Conservation (phyloP, 2,329 filamentous ascomycete genomes). For the Pseudogymnoascus pannorum region DNA sequence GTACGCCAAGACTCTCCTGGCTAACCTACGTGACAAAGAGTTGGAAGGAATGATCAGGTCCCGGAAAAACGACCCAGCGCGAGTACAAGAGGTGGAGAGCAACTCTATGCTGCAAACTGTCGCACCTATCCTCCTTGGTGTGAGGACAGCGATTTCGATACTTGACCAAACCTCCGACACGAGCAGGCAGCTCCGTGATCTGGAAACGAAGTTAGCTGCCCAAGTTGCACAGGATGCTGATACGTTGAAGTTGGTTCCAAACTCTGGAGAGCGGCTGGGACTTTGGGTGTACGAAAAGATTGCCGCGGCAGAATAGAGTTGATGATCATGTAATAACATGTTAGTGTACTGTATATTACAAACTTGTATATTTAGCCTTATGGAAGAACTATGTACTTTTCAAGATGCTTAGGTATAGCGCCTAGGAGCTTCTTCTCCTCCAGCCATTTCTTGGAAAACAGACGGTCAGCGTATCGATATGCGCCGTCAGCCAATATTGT, state of each 20-base stretch:
- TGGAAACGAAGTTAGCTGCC: neutral
- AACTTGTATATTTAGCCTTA: slow-evolving; percentile 35
- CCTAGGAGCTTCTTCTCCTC: slow-evolving; percentile 73
- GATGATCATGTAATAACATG: neutral
- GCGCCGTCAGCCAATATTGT: slow-evolving; percentile 93
- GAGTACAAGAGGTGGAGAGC: slow-evolving; percentile 18
- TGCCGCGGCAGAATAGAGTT: neutral
- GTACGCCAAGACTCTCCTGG: slow-evolving; percentile 29
- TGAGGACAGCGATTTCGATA: slow-evolving; percentile 33
- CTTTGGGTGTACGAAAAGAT: slow-evolving; percentile 6
- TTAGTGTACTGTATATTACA: slow-evolving; percentile 16
- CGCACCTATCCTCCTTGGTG: slow-evolving; percentile 34
- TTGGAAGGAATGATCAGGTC: neutral
- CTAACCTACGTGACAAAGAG: slow-evolving; percentile 16
- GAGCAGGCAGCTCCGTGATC: neutral
- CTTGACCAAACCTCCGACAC: slow-evolving; percentile 16
- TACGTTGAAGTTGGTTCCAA: neutral
- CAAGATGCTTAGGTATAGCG: slow-evolving; percentile 75
- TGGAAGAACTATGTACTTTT: slow-evolving; percentile 91
- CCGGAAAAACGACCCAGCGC: neutral
- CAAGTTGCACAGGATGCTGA: slow-evolving; percentile 7
- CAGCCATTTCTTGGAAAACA: slow-evolving; percentile 91
- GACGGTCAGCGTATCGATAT: slow-evolving; percentile 89
- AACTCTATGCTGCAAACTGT: slow-evolving; percentile 24
- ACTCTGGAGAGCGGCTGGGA: neutral